Conservation (phyloP, 805 yeast genomes). For the Metschnikowia kunwiensis region DNA sequence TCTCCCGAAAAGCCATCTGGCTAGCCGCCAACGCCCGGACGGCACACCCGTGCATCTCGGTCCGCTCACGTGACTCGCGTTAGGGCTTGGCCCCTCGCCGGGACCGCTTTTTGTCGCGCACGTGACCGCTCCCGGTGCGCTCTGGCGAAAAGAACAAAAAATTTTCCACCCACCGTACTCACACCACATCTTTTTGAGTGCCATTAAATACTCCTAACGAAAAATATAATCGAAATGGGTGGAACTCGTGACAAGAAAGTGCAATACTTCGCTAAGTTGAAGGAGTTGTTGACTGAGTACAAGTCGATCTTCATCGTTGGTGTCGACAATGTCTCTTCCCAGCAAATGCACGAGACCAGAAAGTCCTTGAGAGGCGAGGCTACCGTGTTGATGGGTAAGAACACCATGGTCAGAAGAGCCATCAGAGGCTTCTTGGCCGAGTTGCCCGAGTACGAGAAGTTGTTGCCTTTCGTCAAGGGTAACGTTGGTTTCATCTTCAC, state of each 20-base stretch:
- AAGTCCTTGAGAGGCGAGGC: constrained; percentile 93
- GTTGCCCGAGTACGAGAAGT: constrained; percentile 93
- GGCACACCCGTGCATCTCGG: too few relatives aligned
- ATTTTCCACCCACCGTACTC: constrained; percentile 7
- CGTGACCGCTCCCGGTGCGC: constrained; percentile 6
- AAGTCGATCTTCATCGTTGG: constrained; percentile 98
- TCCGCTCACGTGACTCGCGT: constrained; percentile 1
- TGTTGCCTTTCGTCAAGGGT: constrained; percentile 93
- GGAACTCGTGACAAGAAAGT: constrained; percentile 97
- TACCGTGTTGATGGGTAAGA: constrained; percentile 98
- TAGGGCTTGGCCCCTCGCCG: constrained; percentile 6
- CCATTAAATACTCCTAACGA: constrained; percentile 92
- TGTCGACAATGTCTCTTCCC: constrained; percentile 99
- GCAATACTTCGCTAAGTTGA: constrained; percentile 93
- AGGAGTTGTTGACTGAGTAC: constrained; percentile 93
- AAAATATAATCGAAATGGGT: constrained; percentile 94
- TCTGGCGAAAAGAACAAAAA: constrained; percentile 9
- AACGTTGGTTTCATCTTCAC: constrained; percentile 99
- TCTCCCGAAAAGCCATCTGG: too few relatives aligned
- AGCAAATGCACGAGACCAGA: constrained; percentile 99
- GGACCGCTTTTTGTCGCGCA: background rate
- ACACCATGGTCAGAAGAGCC: constrained; percentile 99
- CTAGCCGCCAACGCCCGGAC: too few relatives aligned
- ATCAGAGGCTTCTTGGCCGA: constrained; percentile 92
- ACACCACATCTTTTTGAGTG: constrained; percentile 28